Evolutionary conservation across 306 rosid species (phyloP).

Genomic region (Arachis hypogaea): DNA sequence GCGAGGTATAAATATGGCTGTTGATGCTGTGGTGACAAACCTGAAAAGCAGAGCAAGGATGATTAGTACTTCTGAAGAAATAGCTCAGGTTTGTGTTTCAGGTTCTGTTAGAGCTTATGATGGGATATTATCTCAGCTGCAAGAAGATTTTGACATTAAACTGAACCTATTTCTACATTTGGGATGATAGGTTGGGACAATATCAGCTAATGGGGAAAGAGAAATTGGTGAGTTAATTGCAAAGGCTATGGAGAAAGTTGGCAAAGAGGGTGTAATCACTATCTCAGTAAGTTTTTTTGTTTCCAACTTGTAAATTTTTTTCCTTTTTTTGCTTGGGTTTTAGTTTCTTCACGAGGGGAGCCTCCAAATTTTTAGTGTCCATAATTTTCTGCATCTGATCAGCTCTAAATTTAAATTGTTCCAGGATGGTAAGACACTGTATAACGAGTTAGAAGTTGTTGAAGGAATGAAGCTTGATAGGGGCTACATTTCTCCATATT

Average conservation of each 20-base stretch:
- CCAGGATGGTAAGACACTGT: constrained; percentile 94
- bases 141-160: background rate
- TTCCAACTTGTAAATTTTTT: background rate
- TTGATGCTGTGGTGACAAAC: constrained; percentile 84
- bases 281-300: constrained; percentile 64
- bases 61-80: constrained; percentile 98
- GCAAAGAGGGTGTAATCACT: constrained; percentile 97
- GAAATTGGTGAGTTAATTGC: constrained; percentile 99
- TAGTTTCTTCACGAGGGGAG: background rate
- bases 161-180: background rate
- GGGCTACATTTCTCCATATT: constrained; percentile 94
- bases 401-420: constrained; percentile 34
- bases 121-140: background rate
- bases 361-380: background rate
- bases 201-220: constrained; percentile 94
- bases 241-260: constrained; percentile 98
- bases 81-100: constrained; percentile 76
- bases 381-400: constrained; percentile 8
- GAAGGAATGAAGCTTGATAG: constrained; percentile 99
- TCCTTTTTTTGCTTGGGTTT: constrained; percentile 14
- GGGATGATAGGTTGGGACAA: constrained; percentile 79
- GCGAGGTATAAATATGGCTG: constrained; percentile 92
- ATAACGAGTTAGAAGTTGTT: constrained; percentile 94
- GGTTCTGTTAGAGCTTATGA: background rate
- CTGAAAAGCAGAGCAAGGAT: constrained; percentile 90